Base-by-base conservation (phyloP, 306 rosid genomes). In the Glycine tomentella region DNA sequence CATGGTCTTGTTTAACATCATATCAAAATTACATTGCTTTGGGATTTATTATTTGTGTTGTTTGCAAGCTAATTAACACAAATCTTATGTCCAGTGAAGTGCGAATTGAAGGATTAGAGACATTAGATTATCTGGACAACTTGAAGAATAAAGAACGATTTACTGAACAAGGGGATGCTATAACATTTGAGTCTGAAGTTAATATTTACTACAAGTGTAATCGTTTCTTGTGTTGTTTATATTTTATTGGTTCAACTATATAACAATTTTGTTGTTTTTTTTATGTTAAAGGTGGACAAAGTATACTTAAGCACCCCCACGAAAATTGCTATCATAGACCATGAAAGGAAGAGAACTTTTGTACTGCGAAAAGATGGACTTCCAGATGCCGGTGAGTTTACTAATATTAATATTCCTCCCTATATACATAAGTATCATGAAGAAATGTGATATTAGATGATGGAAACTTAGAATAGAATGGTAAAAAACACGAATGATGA, bases 131-230 rank as follows among this genome's bases (percentile, higher is more conserved):
- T 88, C 86, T 93, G 83, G 97, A 93, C 83, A 90, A 91, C 81
- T 83, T 93, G 86, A 87, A 87, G 88, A 78, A 86, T 38, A 85
- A 75, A 82, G 90, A 91, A 81, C 83, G 93, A 13, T 80, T 83
- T 71, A 91, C 97, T 65, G 97, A 93, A 84, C 97, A 93, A 86
- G 97, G 93, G 75, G 92, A 91, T 86, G 90, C 93, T 53, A 78
- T 93, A 62, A 90, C 93, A 8, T 90, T 93, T 8, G 98, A 93
- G 81, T 81, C 90, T 3, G 97, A 90, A 78, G 98, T 91, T 48
- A 81, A 88, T 77, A 68, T 76, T 25, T 82, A 15, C 46, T 67
- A 64, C 61, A 38, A 34, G 46, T 31, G 1, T 11, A 49, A 51
- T 44, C 64, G 31, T 74, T 59, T 71, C 64, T 36, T n/a, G 14